phyloP scores from a whole-genome alignment of 1,139 yeast species.

The Yamadazyma friedrichii region DNA sequence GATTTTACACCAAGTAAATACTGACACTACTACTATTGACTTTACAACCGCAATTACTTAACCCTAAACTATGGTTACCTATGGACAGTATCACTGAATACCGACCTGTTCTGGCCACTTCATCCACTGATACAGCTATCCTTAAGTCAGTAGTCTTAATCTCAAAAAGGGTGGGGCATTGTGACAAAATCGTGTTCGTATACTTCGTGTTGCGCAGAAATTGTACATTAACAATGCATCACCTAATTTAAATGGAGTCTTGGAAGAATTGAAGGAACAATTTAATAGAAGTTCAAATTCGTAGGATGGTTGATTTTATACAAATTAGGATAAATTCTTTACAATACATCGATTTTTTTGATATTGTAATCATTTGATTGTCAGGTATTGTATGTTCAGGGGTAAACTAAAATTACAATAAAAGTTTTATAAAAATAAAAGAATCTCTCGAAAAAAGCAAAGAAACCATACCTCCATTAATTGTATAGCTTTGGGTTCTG shows the following conservation, averaged over 20 bases:
- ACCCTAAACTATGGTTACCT: too few relatives aligned
- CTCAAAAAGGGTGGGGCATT: conserved; percentile 1
- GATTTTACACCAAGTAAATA: too few relatives aligned
- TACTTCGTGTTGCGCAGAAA: conserved; percentile 1
- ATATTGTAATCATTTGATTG: not conserved
- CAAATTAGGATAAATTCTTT: conserved; percentile 2
- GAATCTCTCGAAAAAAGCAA: too few relatives aligned
- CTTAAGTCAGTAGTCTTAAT: not conserved
- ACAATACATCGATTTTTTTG: not conserved
- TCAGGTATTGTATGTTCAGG: not conserved
- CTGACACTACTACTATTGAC: too few relatives aligned
- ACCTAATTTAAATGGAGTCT: too few relatives aligned
- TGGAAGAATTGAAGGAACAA: too few relatives aligned
- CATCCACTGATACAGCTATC: too few relatives aligned
- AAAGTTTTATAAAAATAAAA: not conserved
- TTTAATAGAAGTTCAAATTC: too few relatives aligned
- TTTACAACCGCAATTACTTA: too few relatives aligned
- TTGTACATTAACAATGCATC: conserved; percentile 2
- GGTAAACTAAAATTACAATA: not conserved
- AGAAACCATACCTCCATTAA: too few relatives aligned
- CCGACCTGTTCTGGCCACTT: not conserved
- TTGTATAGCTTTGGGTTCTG: too few relatives aligned
- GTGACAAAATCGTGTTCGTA: conserved; percentile 3
- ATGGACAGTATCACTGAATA: too few relatives aligned
- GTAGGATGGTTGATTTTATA: conserved; percentile 1